Evolutionary conservation across 768 basidiomycete genomes (phyloP).

Genomic region (Auriscalpium vulgare): DNA sequence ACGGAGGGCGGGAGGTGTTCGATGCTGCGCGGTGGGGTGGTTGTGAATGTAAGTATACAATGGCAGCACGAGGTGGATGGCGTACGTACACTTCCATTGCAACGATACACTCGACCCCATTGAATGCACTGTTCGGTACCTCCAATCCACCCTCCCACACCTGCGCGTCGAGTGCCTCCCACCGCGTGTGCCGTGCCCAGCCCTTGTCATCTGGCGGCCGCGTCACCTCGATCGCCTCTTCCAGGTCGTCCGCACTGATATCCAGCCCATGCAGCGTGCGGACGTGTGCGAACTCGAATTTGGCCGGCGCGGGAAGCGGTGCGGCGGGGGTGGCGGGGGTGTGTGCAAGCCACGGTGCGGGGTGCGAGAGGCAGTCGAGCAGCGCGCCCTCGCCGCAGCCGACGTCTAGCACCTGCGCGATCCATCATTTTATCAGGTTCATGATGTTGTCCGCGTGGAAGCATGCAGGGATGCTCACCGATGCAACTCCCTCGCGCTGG

Average conservation of each 20-base stretch:
- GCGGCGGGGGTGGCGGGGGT: slow-evolving; percentile 20
- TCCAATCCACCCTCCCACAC: slow-evolving; percentile 76
- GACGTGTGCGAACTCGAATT: slow-evolving; percentile 43
- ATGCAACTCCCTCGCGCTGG: slow-evolving; percentile 45
- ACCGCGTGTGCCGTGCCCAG: slow-evolving; percentile 32
- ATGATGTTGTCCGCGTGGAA: neutral
- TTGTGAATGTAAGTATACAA: neutral
- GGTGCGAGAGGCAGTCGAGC: slow-evolving; percentile 60
- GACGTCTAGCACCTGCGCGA: slow-evolving; percentile 61
- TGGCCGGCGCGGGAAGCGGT: neutral
- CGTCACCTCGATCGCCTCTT: slow-evolving; percentile 41
- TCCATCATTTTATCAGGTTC: neutral
- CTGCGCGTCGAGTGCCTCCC: slow-evolving; percentile 59
- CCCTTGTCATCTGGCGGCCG: slow-evolving; percentile 28
- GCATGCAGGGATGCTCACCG: slow-evolving; percentile 26
- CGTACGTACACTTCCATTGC: slow-evolving; percentile 70
- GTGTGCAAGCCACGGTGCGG: slow-evolving; percentile 58
- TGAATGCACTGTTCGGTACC: slow-evolving; percentile 55
- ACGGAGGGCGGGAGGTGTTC: slow-evolving; percentile 64
- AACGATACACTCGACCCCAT: slow-evolving; percentile 62
- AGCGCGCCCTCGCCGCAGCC: slow-evolving; percentile 82
- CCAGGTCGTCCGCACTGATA: slow-evolving; percentile 45
- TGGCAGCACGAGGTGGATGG: slow-evolving; percentile 3
- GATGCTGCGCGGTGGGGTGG: slow-evolving; percentile 40
- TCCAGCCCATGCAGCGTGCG: slow-evolving; percentile 63